phyloP scores from a whole-genome alignment of 1,139 yeast genomes.

The Nakaseomyces glabratus region DNA sequence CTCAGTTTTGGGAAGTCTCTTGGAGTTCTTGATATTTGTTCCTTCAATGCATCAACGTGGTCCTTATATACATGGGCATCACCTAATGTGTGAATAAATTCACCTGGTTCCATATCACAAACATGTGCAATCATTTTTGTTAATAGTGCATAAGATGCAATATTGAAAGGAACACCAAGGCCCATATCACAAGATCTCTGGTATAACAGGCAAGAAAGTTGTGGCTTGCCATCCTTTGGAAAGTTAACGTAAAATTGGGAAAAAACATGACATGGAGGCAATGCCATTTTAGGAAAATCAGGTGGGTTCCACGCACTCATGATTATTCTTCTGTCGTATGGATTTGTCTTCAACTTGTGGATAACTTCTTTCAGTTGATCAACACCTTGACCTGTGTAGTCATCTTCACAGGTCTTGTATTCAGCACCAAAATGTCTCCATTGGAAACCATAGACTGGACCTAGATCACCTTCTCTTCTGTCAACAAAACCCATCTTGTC shows the following conservation, averaged over 20 bases:
- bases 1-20: constrained; percentile 67
- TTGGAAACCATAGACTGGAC: constrained; percentile 98
- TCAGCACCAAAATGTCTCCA: constrained; percentile 99
- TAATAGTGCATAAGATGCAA: constrained; percentile 88
- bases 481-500: constrained; percentile 73
- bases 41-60: constrained; percentile 81
- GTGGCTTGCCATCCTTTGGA: constrained; percentile 52
- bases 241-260: constrained; percentile 89
- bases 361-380: constrained; percentile 84
- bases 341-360: constrained; percentile 70
- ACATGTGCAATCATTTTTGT: constrained; percentile 94
- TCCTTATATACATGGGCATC: constrained; percentile 92
- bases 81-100: constrained; percentile 89
- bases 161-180: constrained; percentile 94
- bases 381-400: constrained; percentile 78
- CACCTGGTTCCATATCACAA: constrained; percentile 90
- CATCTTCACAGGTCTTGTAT: constrained; percentile 75
- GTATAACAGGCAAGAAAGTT: constrained; percentile 76
- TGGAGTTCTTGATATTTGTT: constrained; percentile 69
- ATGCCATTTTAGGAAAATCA: constrained; percentile 85
- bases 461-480: constrained; percentile 88
- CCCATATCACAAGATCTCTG: constrained; percentile 99
- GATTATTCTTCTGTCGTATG: constrained; percentile 88
- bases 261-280: constrained; percentile 97
- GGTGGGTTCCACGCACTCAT: constrained; percentile 99